These are phyloP conservation scores for Geranomyces variabilis DNA, from an alignment of 192 early-diverging fungal species.

Conservation along the genomic window DNA sequence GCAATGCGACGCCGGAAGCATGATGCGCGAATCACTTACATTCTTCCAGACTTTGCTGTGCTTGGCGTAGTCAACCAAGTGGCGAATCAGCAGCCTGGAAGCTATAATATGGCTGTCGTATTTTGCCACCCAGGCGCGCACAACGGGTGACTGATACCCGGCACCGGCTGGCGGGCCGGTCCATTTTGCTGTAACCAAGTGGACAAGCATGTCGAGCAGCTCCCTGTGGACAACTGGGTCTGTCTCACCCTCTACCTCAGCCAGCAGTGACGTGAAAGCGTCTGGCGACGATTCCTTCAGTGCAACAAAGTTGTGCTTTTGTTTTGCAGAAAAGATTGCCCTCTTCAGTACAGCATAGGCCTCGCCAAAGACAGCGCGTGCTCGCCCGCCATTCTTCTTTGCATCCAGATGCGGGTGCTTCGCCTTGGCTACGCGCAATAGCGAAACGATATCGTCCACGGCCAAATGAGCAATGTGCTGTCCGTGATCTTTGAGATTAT, in stretches of 20 bases:
- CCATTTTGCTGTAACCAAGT: not conserved
- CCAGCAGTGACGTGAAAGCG: not conserved
- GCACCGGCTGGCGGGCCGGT: not conserved
- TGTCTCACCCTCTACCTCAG: not conserved
- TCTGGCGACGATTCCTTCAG: slow-evolving; percentile 4
- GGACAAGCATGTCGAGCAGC: slow-evolving; percentile 6
- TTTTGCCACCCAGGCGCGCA: slow-evolving; percentile 1
- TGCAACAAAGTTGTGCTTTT: not conserved
- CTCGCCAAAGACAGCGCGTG: not conserved
- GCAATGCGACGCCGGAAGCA: too few relatives aligned
- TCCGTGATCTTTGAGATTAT: not conserved
- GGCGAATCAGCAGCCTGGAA: slow-evolving; percentile 2
- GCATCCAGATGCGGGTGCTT: not conserved
- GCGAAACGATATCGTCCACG: not conserved
- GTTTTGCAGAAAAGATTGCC: not conserved
- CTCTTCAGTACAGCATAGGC: not conserved
- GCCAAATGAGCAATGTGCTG: not conserved
- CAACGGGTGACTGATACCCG: not conserved
- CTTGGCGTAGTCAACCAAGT: not conserved
- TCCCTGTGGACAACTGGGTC: not conserved
- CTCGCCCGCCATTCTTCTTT: slow-evolving; percentile 2
- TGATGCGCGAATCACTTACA: not conserved
- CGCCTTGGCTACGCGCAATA: not conserved
- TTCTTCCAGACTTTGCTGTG: slow-evolving; percentile 9
- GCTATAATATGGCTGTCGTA: slow-evolving; percentile 13